These are phyloP conservation scores for Beauveria sp. DNA, from an alignment of 2,329 filamentous ascomycete genomes.

Conservation along the genomic window DNA sequence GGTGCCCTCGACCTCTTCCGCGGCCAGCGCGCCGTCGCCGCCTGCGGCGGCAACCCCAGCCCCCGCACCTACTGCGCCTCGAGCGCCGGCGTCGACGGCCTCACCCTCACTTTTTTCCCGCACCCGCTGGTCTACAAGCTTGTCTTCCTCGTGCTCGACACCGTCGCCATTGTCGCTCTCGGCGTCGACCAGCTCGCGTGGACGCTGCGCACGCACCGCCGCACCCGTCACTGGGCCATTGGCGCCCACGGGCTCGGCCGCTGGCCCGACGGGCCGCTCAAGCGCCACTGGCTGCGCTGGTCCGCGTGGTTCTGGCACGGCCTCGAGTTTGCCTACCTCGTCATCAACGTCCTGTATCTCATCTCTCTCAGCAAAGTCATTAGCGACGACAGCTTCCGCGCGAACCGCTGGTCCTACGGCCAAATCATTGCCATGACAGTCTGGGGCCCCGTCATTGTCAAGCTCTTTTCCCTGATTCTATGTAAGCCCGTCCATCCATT, in stretches of 20 bases:
- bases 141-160: conserved; percentile 29
- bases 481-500: conserved; percentile 20
- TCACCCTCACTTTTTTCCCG: conserved; percentile 29
- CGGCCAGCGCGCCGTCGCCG: conserved; percentile 22
- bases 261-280: conserved; percentile 23
- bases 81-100: conserved; percentile 25
- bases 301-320: conserved; percentile 28
- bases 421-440: conserved; percentile 33
- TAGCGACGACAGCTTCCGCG: conserved; percentile 27
- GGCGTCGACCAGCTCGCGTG: conserved; percentile 28
- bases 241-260: conserved; percentile 25
- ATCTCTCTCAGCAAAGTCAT: conserved; percentile 29
- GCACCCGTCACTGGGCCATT: conserved; percentile 24
- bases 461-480: conserved; percentile 30
- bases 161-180: conserved; percentile 27
- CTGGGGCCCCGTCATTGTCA: conserved; percentile 33
- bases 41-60: conserved; percentile 30
- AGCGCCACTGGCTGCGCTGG: conserved; percentile 21
- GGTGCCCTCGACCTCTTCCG: conserved; percentile 28
- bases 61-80: conserved; percentile 31
- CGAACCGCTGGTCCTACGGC: conserved; percentile 29
- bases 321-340: conserved; percentile 27
- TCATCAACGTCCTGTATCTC: conserved; percentile 32
- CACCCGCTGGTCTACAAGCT: conserved; percentile 31
- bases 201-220: conserved; percentile 28